A percentile compares a stretch with the other conserved stretches of the same genome.
These are phyloP conservation scores for Melastoma candidum DNA, from an alignment of 441 rosid species.

Conservation along the genomic window DNA sequence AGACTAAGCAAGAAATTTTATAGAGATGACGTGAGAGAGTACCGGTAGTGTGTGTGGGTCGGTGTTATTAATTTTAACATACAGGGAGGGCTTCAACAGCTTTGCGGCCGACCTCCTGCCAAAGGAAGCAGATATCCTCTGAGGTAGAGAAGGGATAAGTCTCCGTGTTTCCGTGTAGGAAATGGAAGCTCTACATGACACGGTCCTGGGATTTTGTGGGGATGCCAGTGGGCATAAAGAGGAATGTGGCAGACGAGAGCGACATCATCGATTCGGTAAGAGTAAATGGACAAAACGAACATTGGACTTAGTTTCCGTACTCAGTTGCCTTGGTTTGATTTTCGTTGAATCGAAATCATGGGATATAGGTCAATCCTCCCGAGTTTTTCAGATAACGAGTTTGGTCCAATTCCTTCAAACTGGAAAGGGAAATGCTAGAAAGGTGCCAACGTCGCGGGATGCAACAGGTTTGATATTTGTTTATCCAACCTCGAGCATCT, in stretches of 20 bases:
- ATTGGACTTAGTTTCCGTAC: too few relatives aligned
- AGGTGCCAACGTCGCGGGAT: constrained; percentile 61
- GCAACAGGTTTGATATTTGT: constrained; percentile 53
- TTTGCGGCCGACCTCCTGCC: constrained; percentile 69
- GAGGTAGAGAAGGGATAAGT: constrained; percentile 47
- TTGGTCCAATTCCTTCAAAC: constrained; percentile 53
- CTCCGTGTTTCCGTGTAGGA: constrained; percentile 64
- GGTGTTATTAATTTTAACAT: constrained; percentile 5
- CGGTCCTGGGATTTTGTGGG: constrained; percentile 88
- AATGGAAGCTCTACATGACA: constrained; percentile 60
- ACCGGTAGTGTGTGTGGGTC: too few relatives aligned
- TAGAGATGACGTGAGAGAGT: too few relatives aligned
- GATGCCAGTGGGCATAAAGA: constrained; percentile 22
- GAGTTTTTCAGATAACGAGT: constrained; percentile 51
- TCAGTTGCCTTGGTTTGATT: too few relatives aligned
- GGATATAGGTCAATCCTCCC: constrained; percentile 54
- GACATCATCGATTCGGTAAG: constrained; percentile 66
- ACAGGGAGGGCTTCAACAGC: constrained; percentile 63
- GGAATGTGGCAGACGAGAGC: constrained; percentile 27
- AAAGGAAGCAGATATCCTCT: constrained; percentile 54
- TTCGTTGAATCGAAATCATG: constrained; percentile 11
- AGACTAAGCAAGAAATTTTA: too few relatives aligned
- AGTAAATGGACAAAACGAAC: not conserved
- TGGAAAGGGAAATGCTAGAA: constrained; percentile 74
- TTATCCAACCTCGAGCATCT: constrained; percentile 21